phyloP scores from a whole-genome alignment of 305 asterid genomes.

The Euphrasia arctica region DNA sequence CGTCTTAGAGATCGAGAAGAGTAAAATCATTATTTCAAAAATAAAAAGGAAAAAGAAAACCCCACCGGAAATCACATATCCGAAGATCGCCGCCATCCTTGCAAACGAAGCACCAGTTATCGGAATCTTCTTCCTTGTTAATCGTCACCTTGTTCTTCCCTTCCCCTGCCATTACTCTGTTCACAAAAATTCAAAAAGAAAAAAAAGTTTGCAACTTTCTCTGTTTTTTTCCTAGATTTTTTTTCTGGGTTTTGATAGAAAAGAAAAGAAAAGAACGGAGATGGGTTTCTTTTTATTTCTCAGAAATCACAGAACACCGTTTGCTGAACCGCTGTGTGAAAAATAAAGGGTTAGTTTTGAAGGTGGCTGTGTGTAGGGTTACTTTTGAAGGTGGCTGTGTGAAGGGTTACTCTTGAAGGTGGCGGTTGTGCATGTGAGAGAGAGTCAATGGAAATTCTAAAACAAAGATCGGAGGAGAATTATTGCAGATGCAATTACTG shows the following conservation, averaged over 20 bases:
- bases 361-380: not conserved
- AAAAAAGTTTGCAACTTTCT: not conserved
- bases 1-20: not conserved
- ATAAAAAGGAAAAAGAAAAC: not conserved
- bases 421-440: slow-evolving; percentile 3
- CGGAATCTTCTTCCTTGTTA: slow-evolving; percentile 36
- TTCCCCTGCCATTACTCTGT: slow-evolving; percentile 28
- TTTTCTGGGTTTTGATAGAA: not conserved
- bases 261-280: not conserved
- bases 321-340: not conserved
- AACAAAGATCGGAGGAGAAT: not conserved
- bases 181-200: not conserved
- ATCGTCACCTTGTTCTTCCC: slow-evolving; percentile 21
- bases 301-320: too few species aligned
- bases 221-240: not conserved
- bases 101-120: slow-evolving; percentile 57
- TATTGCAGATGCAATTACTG: not conserved
- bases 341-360: not conserved
- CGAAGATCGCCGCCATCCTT: slow-evolving; percentile 54
- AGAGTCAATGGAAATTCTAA: not conserved
- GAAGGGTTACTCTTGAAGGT: too few species aligned
- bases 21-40: not conserved
- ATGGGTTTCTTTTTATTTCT: too few species aligned
- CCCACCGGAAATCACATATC: slow-evolving; percentile 53
- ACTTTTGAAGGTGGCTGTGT: not conserved